These are phyloP conservation scores for Cornus suecica DNA, from an alignment of 148 eudicot genomes.

Conservation along the genomic window DNA sequence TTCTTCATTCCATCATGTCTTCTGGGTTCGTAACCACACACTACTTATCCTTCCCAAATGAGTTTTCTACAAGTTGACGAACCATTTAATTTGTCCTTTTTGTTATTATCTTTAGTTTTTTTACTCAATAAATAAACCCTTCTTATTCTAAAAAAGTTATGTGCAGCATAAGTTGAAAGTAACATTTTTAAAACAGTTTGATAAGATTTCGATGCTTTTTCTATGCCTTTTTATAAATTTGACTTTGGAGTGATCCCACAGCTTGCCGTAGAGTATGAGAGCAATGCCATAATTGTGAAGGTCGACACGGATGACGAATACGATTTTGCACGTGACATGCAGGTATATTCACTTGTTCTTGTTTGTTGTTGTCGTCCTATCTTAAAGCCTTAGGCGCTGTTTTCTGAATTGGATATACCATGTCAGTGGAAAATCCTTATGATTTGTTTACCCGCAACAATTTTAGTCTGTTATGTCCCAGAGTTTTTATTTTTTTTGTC, in stretches of 20 bases:
- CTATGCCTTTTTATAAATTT: slow-evolving; percentile 4
- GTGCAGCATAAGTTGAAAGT: neutral
- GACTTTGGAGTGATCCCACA: slow-evolving; percentile 26
- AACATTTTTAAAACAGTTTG: neutral
- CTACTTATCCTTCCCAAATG: no score
- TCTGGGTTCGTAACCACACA: no score
- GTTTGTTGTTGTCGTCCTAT: neutral
- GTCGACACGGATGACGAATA: slow-evolving; percentile 97
- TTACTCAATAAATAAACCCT: neutral
- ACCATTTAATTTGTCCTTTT: neutral
- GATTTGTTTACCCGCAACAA: neutral
- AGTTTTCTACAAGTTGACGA: no score
- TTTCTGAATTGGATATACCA: neutral
- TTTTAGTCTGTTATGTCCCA: neutral
- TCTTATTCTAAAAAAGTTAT: no score
- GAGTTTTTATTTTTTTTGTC: neutral
- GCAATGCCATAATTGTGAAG: slow-evolving; percentile 70
- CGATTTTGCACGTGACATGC: slow-evolving; percentile 94
- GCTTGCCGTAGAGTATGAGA: slow-evolving; percentile 96
- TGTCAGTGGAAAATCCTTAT: neutral
- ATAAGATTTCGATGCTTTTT: slow-evolving; percentile 6
- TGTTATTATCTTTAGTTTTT: no score
- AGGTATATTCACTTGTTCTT: slow-evolving; percentile 41
- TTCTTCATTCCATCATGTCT: no score
- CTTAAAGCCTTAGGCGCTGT: neutral